A percentile compares a stretch with the other conserved stretches of the same genome.
Conservation (phyloP, 1,284 basidiomycete genomes). For the Vanrija pseudolonga region DNA sequence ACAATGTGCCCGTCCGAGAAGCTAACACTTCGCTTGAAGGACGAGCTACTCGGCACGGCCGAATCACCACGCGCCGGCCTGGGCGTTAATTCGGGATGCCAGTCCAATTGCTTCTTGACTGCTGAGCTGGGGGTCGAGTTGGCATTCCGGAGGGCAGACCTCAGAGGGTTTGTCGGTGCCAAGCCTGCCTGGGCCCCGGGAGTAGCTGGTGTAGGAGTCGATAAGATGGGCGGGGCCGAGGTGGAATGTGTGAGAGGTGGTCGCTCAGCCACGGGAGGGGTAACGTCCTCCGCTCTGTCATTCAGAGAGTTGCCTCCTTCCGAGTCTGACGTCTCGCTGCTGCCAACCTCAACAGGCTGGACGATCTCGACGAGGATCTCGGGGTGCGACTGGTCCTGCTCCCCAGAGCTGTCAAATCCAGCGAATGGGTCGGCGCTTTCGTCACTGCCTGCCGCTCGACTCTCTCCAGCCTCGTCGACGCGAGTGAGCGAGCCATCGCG, state of each 20-base stretch:
- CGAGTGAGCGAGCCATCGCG: slow-evolving; percentile 24
- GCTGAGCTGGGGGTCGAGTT: slow-evolving; percentile 43
- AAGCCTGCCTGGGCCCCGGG: slow-evolving; percentile 9
- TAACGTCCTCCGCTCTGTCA: slow-evolving; percentile 1
- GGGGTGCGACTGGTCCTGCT: not conserved
- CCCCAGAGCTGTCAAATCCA: slow-evolving; percentile 71
- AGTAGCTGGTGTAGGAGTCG: slow-evolving; percentile 23
- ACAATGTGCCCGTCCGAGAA: slow-evolving; percentile 78
- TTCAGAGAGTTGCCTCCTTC: slow-evolving; percentile 2
- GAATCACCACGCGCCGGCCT: slow-evolving; percentile 10
- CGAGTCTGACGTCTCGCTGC: slow-evolving; percentile 4
- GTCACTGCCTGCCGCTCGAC: slow-evolving; percentile 46
- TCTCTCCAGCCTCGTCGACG: slow-evolving; percentile 41
- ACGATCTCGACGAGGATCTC: slow-evolving; percentile 3
- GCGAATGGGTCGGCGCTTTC: slow-evolving; percentile 79
- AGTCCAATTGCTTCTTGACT: slow-evolving; percentile 45
- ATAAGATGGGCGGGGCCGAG: slow-evolving; percentile 30
- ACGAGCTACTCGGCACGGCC: slow-evolving; percentile 16
- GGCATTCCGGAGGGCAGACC: slow-evolving; percentile 38
- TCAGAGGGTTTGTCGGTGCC: slow-evolving; percentile 22
- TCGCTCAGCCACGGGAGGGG: slow-evolving; percentile 8
- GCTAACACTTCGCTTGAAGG: slow-evolving; percentile 71
- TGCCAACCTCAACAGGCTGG: not conserved
- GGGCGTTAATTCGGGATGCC: slow-evolving; percentile 39
- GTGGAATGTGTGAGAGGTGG: slow-evolving; percentile 22